Percentiles rank a stretch among this genome's conserved stretches.
phyloP scores from a whole-genome alignment of 345 rosid genomes.

The Salix exigua region DNA sequence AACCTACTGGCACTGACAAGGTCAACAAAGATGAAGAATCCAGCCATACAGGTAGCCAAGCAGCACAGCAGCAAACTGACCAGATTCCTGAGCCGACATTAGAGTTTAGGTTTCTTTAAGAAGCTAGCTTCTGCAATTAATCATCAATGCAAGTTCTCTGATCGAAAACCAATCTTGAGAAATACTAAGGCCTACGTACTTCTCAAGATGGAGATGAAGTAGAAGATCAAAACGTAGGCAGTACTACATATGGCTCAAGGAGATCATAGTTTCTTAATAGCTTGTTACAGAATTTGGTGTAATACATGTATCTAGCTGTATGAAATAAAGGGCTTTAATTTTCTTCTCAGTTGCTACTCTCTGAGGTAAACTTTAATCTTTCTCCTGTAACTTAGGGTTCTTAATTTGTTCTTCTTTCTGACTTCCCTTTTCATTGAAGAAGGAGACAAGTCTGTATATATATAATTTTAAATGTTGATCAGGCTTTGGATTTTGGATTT shows the following conservation, averaged over 20 bases:
- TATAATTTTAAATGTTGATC: too few relatives aligned
- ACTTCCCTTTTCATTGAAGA: not conserved
- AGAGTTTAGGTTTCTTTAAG: constrained; percentile 30
- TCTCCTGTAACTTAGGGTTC: not conserved
- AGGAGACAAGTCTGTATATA: not conserved
- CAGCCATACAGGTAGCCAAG: constrained; percentile 6
- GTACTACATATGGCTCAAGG: not conserved
- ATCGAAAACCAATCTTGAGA: constrained; percentile 10
- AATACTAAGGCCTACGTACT: too few relatives aligned
- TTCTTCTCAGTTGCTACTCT: not conserved
- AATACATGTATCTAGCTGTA: not conserved
- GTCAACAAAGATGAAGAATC: constrained; percentile 23
- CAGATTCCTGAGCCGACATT: constrained; percentile 13
- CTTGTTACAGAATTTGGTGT: too few relatives aligned
- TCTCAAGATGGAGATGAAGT: not conserved
- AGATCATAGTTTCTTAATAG: not conserved
- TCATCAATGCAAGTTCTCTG: constrained; percentile 24
- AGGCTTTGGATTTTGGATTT: too few relatives aligned
- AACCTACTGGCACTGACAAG: constrained; percentile 21
- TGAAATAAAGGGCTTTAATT: too few relatives aligned
- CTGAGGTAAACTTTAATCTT: constrained; percentile 9
- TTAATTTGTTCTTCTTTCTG: not conserved
- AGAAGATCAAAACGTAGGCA: not conserved
- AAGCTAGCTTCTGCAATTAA: too few relatives aligned
- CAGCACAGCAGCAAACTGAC: constrained; percentile 4